A percentile compares a stretch with the other conserved stretches of the same genome.
These are phyloP conservation scores for Penicillium herquei DNA, from an alignment of 495 filamentous ascomycete genomes.

Conservation along the genomic window DNA sequence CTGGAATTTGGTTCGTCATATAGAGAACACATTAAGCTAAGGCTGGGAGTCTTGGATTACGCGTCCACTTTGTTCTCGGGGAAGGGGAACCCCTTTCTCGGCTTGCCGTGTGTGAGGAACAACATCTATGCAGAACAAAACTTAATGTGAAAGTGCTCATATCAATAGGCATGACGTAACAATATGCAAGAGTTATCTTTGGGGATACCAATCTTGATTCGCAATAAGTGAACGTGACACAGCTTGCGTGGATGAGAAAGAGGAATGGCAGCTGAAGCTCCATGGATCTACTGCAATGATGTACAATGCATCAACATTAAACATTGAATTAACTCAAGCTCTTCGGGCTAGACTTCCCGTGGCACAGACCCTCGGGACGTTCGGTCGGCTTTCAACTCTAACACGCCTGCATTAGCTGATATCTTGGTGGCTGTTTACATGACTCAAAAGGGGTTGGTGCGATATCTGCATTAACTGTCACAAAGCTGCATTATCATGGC, in stretches of 20 bases:
- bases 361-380: background rate
- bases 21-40: background rate
- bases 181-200: background rate
- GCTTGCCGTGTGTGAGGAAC: background rate
- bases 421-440: too few species aligned
- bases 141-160: too few species aligned
- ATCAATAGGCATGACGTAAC: background rate
- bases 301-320: background rate
- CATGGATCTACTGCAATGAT: too few species aligned
- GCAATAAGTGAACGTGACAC: too few species aligned
- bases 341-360: background rate
- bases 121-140: background rate
- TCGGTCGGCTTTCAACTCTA: background rate
- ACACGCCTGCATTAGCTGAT: too few species aligned
- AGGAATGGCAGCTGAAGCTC: too few species aligned
- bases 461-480: too few species aligned
- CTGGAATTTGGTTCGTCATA: constrained; percentile 1
- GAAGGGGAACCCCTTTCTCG: constrained; percentile 1
- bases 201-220: too few species aligned
- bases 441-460: too few species aligned
- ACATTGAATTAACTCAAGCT: too few species aligned
- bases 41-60: background rate
- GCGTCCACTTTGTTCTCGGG: background rate
- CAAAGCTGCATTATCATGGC: too few species aligned
- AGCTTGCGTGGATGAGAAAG: too few species aligned